These are phyloP conservation scores for Lyophyllum atratum DNA, from an alignment of 768 basidiomycete genomes.

Conservation along the genomic window DNA sequence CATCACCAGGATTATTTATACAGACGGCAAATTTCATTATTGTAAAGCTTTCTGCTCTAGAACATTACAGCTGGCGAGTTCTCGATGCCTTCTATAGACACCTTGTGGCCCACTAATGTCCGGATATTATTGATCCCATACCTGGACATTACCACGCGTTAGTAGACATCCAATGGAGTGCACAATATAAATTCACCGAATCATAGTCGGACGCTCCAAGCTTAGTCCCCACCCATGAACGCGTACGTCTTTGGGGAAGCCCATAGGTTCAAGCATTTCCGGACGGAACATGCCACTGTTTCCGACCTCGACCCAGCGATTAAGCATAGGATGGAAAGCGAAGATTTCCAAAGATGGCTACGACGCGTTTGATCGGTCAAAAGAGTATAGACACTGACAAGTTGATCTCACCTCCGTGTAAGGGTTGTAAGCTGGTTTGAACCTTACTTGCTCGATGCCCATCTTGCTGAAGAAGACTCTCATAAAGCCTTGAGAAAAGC, in stretches of 20 bases:
- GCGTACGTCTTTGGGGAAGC: constrained; percentile 93
- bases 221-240: constrained; percentile 97
- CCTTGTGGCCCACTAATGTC: constrained; percentile 96
- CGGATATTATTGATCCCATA: constrained; percentile 98
- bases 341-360: constrained; percentile 98
- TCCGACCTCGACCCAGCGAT: constrained; percentile 97
- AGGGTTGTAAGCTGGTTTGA: constrained; percentile 99
- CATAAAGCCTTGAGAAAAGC: constrained; percentile 79
- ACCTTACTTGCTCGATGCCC: constrained; percentile 90
- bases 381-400: not conserved
- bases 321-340: constrained; percentile 92
- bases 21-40: constrained; percentile 3
- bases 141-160: constrained; percentile 37
- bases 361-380: constrained; percentile 3
- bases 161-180: not conserved
- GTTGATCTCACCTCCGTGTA: constrained; percentile 80
- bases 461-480: constrained; percentile 97
- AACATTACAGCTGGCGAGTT: constrained; percentile 90
- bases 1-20: not conserved
- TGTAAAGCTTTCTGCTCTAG: constrained; percentile 37
- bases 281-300: constrained; percentile 99
- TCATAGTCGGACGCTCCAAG: constrained; percentile 98
- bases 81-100: constrained; percentile 86
- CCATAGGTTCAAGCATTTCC: constrained; percentile 99
- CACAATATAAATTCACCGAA: constrained; percentile 60